These are phyloP conservation scores for Fusarium agapanthi DNA, from an alignment of 2,329 filamentous ascomycete genomes.

Conservation along the genomic window DNA sequence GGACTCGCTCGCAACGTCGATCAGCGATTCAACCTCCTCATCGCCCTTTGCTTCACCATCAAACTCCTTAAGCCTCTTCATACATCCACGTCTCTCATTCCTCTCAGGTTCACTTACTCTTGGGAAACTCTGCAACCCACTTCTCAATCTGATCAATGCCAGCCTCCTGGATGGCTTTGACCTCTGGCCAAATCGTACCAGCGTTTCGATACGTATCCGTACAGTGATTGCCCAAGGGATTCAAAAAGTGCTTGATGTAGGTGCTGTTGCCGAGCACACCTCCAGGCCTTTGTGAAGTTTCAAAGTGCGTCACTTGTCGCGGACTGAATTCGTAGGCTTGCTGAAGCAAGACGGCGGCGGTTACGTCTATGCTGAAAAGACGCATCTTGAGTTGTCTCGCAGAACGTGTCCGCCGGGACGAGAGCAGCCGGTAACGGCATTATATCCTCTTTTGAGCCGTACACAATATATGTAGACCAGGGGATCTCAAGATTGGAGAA, in stretches of 20 bases:
- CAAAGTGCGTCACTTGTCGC: neutral
- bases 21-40: neutral
- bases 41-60: neutral
- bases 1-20: neutral
- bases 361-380: neutral
- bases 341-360: neutral
- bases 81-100: neutral
- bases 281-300: neutral
- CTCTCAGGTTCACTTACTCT: neutral
- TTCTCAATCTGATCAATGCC: neutral
- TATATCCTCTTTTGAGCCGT: neutral
- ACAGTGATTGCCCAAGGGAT: neutral
- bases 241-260: neutral
- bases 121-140: neutral
- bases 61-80: neutral
- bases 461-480: neutral
- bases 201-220: neutral
- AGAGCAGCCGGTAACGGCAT: neutral
- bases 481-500: neutral
- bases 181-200: neutral
- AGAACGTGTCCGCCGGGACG: neutral
- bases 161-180: conserved; percentile 1
- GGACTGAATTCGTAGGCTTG: neutral
- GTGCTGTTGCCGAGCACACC: conserved; percentile 1
- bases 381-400: neutral